Conservation (phyloP, 2,329 filamentous ascomycete species). For the Aspergillus quadricinctus region DNA sequence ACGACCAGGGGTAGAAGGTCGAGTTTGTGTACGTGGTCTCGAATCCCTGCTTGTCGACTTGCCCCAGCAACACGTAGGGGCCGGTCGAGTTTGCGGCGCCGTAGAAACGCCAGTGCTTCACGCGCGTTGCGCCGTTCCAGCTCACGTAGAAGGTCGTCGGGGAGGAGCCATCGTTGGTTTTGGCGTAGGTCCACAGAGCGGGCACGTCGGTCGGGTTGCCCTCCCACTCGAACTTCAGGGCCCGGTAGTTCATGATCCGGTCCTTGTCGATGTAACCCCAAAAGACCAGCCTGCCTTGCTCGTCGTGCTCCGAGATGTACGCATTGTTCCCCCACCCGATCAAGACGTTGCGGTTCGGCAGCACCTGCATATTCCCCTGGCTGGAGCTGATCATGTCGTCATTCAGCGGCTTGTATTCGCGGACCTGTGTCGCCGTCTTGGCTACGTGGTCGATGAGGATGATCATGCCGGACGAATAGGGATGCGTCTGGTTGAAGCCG, state of each 20-base stretch:
- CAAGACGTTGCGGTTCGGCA: conserved; percentile 35
- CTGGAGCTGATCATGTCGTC: conserved; percentile 30
- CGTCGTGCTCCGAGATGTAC: conserved; percentile 37
- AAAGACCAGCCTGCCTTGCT: conserved; percentile 34
- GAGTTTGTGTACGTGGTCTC: conserved; percentile 33
- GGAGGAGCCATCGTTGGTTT: conserved; percentile 20
- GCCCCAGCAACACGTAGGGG: conserved; percentile 26
- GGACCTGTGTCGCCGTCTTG: conserved; percentile 32
- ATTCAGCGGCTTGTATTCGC: conserved; percentile 25
- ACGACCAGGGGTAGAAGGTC: conserved; percentile 28
- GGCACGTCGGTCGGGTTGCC: conserved; percentile 38
- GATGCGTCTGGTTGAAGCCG: conserved; percentile 37
- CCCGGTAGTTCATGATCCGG: conserved; percentile 40
- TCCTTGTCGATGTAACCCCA: conserved; percentile 33
- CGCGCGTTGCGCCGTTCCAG: conserved; percentile 40
- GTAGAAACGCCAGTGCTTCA: conserved; percentile 34
- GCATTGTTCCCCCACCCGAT: conserved; percentile 42
- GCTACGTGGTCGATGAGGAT: conserved; percentile 35
- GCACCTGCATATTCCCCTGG: conserved; percentile 38
- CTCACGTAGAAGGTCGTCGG: conserved; percentile 35
- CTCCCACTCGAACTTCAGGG: conserved; percentile 41
- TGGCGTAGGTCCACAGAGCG: conserved; percentile 38
- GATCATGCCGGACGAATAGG: conserved; percentile 37
- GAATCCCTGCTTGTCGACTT: conserved; percentile 33
- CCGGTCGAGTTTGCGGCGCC: conserved; percentile 27